A percentile compares a stretch with the other conserved stretches of the same genome.
These are phyloP conservation scores for Fusarium temperatum DNA, from an alignment of 2,329 filamentous ascomycete species.

Conservation along the genomic window DNA sequence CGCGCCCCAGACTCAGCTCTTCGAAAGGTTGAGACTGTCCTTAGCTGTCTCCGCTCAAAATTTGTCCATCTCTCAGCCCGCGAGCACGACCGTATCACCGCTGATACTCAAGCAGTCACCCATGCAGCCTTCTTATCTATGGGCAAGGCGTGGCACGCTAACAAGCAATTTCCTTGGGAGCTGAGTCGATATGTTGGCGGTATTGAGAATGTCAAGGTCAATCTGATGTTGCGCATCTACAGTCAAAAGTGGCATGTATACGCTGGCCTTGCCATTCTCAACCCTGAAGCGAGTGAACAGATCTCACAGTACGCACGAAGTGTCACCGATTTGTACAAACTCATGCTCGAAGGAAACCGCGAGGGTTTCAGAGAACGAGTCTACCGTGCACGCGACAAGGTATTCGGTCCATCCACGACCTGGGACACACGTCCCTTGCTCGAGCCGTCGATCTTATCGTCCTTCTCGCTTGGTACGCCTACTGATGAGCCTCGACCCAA, in stretches of 20 bases:
- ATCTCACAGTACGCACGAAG: conserved; percentile 93
- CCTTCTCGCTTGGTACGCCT: conserved; percentile 82
- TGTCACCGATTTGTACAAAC: conserved; percentile 93
- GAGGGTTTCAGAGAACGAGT: conserved; percentile 79
- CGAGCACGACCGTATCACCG: conserved; percentile 95
- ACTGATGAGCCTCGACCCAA: conserved; percentile 75
- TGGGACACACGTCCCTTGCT: conserved; percentile 75
- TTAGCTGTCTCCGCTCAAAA: conserved; percentile 85
- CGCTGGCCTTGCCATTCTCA: conserved; percentile 94
- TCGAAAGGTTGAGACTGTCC: conserved; percentile 79
- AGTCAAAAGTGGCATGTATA: conserved; percentile 99
- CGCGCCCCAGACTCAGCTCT: conserved; percentile 82
- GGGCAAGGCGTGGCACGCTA: conserved; percentile 97
- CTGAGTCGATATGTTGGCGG: conserved; percentile 94
- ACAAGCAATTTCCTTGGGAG: conserved; percentile 97
- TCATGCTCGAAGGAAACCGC: conserved; percentile 89
- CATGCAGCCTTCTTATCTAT: conserved; percentile 97
- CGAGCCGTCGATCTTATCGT: conserved; percentile 85
- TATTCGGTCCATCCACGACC: conserved; percentile 75
- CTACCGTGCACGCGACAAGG: conserved; percentile 70
- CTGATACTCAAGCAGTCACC: conserved; percentile 97
- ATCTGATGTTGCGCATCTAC: conserved; percentile 96
- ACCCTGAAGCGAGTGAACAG: conserved; percentile 89
- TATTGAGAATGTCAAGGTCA: conserved; percentile 99
- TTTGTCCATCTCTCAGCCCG: conserved; percentile 86